Conservation (phyloP, 768 basidiomycete species). For the Lentinus tigrinus region DNA sequence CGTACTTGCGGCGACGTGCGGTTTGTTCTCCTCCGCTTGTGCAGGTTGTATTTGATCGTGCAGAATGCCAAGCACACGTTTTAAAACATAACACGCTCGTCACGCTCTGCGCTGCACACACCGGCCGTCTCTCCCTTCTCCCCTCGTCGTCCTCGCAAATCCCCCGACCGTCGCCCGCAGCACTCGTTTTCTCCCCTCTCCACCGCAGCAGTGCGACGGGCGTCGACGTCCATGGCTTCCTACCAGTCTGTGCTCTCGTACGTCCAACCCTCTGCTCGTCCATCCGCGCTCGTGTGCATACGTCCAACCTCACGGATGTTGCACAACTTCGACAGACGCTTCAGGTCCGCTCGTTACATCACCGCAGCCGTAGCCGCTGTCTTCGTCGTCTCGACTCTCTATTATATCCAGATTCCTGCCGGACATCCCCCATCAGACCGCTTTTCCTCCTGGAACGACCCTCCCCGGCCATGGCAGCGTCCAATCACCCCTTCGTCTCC, state of each 20-base stretch:
- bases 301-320: background rate
- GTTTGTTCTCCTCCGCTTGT: no score
- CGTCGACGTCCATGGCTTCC: background rate
- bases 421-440: background rate
- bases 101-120: no score
- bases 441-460: background rate
- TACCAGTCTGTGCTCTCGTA: conserved; percentile 4
- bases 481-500: conserved; percentile 20
- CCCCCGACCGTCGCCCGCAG: background rate
- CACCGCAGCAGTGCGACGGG: background rate
- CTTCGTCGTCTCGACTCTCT: conserved; percentile 20
- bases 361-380: conserved; percentile 7
- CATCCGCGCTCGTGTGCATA: background rate
- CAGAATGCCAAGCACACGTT: no score
- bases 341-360: conserved; percentile 17
- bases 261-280: background rate
- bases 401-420: conserved; percentile 10
- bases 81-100: no score
- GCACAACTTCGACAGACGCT: conserved; percentile 7
- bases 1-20: no score
- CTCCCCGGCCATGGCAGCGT: background rate
- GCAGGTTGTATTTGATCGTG: no score
- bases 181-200: background rate
- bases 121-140: background rate
- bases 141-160: background rate